A percentile compares a stretch with the other conserved stretches of the same genome.
Conservation (phyloP, 1,284 basidiomycete genomes). For the Puccinia horiana region DNA sequence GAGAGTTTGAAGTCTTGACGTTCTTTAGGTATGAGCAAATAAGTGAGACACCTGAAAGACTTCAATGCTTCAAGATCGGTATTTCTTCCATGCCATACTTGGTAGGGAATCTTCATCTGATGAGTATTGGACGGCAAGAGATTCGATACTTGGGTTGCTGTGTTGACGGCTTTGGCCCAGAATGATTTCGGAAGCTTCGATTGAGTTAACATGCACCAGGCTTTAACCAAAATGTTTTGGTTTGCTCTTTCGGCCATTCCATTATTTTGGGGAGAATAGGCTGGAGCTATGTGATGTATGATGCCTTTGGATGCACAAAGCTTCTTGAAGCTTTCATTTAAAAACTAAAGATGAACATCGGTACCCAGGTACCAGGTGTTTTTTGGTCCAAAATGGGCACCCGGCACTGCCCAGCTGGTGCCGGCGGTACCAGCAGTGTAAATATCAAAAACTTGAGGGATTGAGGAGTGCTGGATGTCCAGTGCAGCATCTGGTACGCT, state of each 20-base stretch:
- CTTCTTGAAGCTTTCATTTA: too few relatives aligned
- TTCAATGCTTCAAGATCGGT: background rate
- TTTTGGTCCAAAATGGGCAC: too few relatives aligned
- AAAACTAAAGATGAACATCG: too few relatives aligned
- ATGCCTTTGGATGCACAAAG: background rate
- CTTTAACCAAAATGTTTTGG: background rate
- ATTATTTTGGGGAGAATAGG: slow-evolving; percentile 22
- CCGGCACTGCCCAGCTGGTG: too few relatives aligned
- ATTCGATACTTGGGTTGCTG: slow-evolving; percentile 5
- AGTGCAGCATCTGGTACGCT: too few relatives aligned
- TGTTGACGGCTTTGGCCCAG: slow-evolving; percentile 23
- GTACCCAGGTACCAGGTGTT: background rate
- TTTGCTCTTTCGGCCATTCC: background rate
- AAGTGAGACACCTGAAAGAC: background rate
- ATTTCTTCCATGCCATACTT: background rate
- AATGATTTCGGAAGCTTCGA: background rate
- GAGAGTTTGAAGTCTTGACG: background rate
- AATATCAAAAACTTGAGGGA: too few relatives aligned
- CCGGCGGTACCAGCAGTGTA: too few relatives aligned
- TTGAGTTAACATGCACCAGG: background rate
- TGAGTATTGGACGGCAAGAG: background rate
- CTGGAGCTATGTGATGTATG: background rate
- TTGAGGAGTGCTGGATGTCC: too few relatives aligned
- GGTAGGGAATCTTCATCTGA: background rate
- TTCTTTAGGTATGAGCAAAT: background rate